These are phyloP conservation scores for Fusarium chuoi DNA, from an alignment of 2,329 filamentous ascomycete genomes.

Conservation along the genomic window DNA sequence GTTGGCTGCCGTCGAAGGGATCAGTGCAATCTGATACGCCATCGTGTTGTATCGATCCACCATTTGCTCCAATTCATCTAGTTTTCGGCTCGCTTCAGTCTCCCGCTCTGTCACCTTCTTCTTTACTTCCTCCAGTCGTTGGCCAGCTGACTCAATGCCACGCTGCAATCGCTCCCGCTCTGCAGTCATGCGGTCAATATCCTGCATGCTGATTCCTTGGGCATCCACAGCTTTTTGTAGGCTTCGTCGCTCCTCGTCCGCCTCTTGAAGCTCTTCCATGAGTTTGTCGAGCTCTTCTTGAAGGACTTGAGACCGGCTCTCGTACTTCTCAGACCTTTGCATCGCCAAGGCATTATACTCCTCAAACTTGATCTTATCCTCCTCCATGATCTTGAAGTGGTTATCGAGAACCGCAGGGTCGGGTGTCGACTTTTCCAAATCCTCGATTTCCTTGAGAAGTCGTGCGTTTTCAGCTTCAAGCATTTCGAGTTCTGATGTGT, in stretches of 20 bases:
- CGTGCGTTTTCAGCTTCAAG: slow-evolving; percentile 87
- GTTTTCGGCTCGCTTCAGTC: slow-evolving; percentile 81
- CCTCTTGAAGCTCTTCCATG: slow-evolving; percentile 77
- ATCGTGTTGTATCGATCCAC: slow-evolving; percentile 94
- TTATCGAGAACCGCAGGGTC: slow-evolving; percentile 87
- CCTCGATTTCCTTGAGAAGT: slow-evolving; percentile 86
- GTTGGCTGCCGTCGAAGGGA: slow-evolving; percentile 84
- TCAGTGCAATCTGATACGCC: slow-evolving; percentile 92
- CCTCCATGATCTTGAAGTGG: slow-evolving; percentile 91
- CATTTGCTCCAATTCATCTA: slow-evolving; percentile 91
- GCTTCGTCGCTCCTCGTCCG: slow-evolving; percentile 81
- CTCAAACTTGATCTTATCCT: slow-evolving; percentile 94
- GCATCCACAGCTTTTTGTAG: slow-evolving; percentile 90
- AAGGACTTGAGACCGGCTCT: slow-evolving; percentile 81
- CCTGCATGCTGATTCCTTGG: slow-evolving; percentile 94
- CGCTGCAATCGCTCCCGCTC: slow-evolving; percentile 94
- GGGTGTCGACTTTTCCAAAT: slow-evolving; percentile 86
- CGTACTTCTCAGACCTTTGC: slow-evolving; percentile 89
- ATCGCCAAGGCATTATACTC: slow-evolving; percentile 89
- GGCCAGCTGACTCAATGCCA: slow-evolving; percentile 79
- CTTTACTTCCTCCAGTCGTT: slow-evolving; percentile 86
- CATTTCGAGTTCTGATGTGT: slow-evolving; percentile 83
- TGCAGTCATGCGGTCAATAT: slow-evolving; percentile 98
- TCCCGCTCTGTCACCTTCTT: slow-evolving; percentile 86
- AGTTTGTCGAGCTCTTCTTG: slow-evolving; percentile 87